Conservation (phyloP, 192 early-diverging fungal species). For the Gonapodya prolifera region DNA sequence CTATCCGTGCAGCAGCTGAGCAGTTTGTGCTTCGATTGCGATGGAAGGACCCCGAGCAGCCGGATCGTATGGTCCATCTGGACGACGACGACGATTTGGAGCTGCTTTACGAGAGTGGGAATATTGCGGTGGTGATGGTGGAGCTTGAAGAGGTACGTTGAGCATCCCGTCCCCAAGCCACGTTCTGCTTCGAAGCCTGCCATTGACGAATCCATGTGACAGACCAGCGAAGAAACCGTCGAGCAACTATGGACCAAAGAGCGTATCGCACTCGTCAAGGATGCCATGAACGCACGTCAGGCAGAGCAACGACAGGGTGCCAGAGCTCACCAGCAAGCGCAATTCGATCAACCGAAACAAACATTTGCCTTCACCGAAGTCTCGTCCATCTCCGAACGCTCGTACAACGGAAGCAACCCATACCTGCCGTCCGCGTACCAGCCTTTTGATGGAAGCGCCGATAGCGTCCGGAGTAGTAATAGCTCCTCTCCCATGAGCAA, state of each 20-base stretch:
- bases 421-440: neutral
- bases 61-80: neutral
- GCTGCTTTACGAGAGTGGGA: neutral
- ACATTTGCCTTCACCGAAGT: neutral
- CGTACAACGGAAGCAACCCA: neutral
- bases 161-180: neutral
- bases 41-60: neutral
- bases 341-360: neutral
- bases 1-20: neutral
- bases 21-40: neutral
- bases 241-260: neutral
- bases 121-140: neutral
- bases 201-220: neutral
- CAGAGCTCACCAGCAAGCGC: neutral
- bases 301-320: too few relatives aligned
- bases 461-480: neutral
- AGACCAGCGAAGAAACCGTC: neutral
- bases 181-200: neutral
- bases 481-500: neutral
- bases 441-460: neutral
- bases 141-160: neutral
- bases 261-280: neutral
- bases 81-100: neutral
- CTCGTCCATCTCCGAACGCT: neutral
- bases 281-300: neutral